A percentile compares a stretch with the other conserved stretches of the same genome.
These are phyloP conservation scores for Kurtzmaniella fragi DNA, from an alignment of 805 yeast genomes.

Conservation along the genomic window DNA sequence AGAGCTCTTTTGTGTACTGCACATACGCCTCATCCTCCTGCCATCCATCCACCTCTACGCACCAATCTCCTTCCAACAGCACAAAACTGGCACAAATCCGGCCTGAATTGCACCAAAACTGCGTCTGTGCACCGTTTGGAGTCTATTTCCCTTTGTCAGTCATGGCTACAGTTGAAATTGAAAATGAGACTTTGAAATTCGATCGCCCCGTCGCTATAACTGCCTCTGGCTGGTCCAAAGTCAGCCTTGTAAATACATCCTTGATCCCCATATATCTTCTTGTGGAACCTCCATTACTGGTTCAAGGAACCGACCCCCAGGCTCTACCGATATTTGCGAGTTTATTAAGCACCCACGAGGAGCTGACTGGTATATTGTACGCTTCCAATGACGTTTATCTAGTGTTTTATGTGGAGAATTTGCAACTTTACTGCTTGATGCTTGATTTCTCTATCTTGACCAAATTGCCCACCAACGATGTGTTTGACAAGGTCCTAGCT, in stretches of 20 bases:
- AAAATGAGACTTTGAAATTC: background rate
- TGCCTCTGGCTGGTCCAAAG: background rate
- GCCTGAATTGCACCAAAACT: too few species aligned
- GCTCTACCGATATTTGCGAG: background rate
- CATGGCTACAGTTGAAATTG: too few species aligned
- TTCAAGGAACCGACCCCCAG: background rate
- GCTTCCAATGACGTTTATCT: constrained; percentile 10
- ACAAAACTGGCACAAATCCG: too few species aligned
- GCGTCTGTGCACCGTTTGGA: background rate
- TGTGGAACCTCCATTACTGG: constrained; percentile 2
- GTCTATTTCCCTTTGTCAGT: background rate
- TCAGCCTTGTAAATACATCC: background rate
- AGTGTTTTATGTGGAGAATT: constrained; percentile 14
- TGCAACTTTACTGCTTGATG: constrained; percentile 12
- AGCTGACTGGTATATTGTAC: background rate
- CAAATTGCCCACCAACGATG: constrained; percentile 13
- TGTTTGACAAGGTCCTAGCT: constrained; percentile 33
- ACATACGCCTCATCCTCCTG: too few species aligned
- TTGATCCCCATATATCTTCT: background rate
- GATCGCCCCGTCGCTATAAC: constrained; percentile 3
- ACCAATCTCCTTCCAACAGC: too few species aligned
- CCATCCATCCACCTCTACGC: too few species aligned
- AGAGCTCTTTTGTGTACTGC: too few species aligned
- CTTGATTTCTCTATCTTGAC: constrained; percentile 15
- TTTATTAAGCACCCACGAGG: background rate